These are phyloP conservation scores for Cantharellus anzutake DNA, from an alignment of 768 basidiomycete genomes.

Conservation along the genomic window DNA sequence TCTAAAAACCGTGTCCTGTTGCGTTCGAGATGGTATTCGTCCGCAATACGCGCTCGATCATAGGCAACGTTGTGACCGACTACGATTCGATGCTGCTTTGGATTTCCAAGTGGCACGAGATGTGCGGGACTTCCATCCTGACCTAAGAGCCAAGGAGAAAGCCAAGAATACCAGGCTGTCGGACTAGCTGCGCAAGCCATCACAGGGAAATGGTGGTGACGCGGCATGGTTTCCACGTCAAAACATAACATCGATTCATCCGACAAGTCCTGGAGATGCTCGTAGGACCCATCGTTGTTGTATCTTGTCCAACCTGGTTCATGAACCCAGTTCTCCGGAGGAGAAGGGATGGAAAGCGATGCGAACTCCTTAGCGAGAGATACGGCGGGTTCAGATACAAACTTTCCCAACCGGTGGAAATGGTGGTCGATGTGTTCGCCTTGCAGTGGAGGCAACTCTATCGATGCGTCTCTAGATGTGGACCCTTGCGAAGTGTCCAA, in stretches of 20 bases:
- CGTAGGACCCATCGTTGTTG: slow-evolving; percentile 53
- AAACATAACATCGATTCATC: slow-evolving; percentile 65
- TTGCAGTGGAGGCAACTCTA: slow-evolving; percentile 70
- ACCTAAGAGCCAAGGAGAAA: slow-evolving; percentile 79
- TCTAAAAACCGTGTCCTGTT: slow-evolving; percentile 73
- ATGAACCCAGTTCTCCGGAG: slow-evolving; percentile 32
- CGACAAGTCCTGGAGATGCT: slow-evolving; percentile 47
- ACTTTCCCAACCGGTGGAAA: slow-evolving; percentile 60
- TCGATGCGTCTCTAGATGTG: slow-evolving; percentile 54
- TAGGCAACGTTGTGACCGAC: slow-evolving; percentile 94
- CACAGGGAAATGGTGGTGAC: slow-evolving; percentile 60
- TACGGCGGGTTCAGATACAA: slow-evolving; percentile 60
- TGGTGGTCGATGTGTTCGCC: slow-evolving; percentile 72
- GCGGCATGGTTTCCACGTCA: slow-evolving; percentile 87
- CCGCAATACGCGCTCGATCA: slow-evolving; percentile 62
- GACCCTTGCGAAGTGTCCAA: slow-evolving; percentile 68
- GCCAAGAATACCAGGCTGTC: slow-evolving; percentile 88
- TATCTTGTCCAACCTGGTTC: slow-evolving; percentile 87
- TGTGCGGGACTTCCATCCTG: slow-evolving; percentile 36
- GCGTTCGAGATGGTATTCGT: slow-evolving; percentile 58
- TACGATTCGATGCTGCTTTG: slow-evolving; percentile 36
- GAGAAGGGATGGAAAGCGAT: slow-evolving; percentile 34
- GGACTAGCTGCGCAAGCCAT: slow-evolving; percentile 76
- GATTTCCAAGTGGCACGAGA: slow-evolving; percentile 52
- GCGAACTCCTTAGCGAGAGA: slow-evolving; percentile 43